Percentiles rank a stretch among this genome's conserved stretches.
Evolutionary conservation across 371 early-diverging fungal genomes (phyloP).

Genomic region (Lichtheimia ornata): DNA sequence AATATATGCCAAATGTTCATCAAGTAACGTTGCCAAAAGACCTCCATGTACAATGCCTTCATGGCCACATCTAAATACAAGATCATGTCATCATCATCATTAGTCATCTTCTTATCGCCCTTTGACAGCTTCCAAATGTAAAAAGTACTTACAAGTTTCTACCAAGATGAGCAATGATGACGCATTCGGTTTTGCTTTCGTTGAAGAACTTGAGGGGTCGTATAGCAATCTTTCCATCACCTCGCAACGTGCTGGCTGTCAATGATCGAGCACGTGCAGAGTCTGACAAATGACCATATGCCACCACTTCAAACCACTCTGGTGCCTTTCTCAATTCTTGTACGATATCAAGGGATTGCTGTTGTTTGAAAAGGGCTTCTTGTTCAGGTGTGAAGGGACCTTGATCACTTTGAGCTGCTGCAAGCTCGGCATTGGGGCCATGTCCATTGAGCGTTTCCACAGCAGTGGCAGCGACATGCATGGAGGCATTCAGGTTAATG

Average conservation of each 20-base stretch:
- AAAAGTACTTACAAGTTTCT: slow-evolving; percentile 32
- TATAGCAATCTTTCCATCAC: slow-evolving; percentile 46
- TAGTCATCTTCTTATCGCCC: not conserved
- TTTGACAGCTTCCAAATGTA: not conserved
- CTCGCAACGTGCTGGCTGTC: slow-evolving; percentile 57
- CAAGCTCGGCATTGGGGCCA: slow-evolving; percentile 8
- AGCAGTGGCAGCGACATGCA: not conserved
- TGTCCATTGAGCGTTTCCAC: slow-evolving; percentile 8
- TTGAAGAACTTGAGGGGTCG: slow-evolving; percentile 48
- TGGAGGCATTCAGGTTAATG: not conserved
- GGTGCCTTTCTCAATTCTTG: slow-evolving; percentile 24
- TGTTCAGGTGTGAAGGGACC: slow-evolving; percentile 8
- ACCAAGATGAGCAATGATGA: slow-evolving; percentile 41
- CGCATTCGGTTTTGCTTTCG: slow-evolving; percentile 39
- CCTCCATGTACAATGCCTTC: slow-evolving; percentile 81
- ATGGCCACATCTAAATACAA: slow-evolving; percentile 60
- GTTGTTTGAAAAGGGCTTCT: slow-evolving; percentile 21
- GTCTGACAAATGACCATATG: slow-evolving; percentile 39
- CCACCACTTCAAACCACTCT: slow-evolving; percentile 43
- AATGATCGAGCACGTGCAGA: slow-evolving; percentile 45
- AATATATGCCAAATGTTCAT: slow-evolving; percentile 60
- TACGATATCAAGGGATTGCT: slow-evolving; percentile 25
- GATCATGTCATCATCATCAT: too few relatives aligned
- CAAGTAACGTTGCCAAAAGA: slow-evolving; percentile 71
- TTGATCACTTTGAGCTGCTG: not conserved